Base-by-base conservation (phyloP, 306 rosid genomes). In the Glycyrrhiza uralensis region DNA sequence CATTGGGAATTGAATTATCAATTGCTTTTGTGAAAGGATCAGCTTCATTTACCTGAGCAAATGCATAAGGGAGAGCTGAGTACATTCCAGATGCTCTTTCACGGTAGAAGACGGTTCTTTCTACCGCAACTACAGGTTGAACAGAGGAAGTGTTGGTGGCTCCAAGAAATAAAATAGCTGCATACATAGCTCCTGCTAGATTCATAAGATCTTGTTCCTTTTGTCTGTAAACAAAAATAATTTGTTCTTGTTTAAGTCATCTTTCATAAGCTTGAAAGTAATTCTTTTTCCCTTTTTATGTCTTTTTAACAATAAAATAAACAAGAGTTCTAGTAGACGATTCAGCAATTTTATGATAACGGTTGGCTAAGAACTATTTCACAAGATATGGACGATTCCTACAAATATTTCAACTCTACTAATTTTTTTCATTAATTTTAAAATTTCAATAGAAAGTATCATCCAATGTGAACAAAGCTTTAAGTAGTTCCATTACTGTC, bases 71-170 rank as follows among this genome's bases (percentile, higher is more conserved):
- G 22, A 85, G 71, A 68, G 87, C 49, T 47, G 85, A 82, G 71
- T 85, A 85, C 87, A 85, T 74, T 66, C 85, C 87, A 1, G 90
- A 82, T 0, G 87, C 90, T 83, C 75, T 83, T 83, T 86, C 90
- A 1, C 85, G 84, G 76, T 86, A 83, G 81, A 83, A 86, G 49
- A 78, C 85, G 0, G 80, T 80, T 77, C 85, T 80, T 80, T 80
- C 90, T 74, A 74, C 66, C 24, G 81, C 81, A 55, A 83, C 87
- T 46, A 82, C 74, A 28, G 90, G 81, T 76, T 70, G 83, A 46
- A 83, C 87, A 7, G 75, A 1, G 38, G 45, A 0, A n/a, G 81
- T 71, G 74, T 86, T 77, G 52, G 82, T 58, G 60, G 62, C 63
- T 74, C 87, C 90, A 66, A 83, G 78, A 78, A 86, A 80, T 58